phyloP scores from a whole-genome alignment of 352 stramenopile species.

The Phytophthora pluvialis region DNA sequence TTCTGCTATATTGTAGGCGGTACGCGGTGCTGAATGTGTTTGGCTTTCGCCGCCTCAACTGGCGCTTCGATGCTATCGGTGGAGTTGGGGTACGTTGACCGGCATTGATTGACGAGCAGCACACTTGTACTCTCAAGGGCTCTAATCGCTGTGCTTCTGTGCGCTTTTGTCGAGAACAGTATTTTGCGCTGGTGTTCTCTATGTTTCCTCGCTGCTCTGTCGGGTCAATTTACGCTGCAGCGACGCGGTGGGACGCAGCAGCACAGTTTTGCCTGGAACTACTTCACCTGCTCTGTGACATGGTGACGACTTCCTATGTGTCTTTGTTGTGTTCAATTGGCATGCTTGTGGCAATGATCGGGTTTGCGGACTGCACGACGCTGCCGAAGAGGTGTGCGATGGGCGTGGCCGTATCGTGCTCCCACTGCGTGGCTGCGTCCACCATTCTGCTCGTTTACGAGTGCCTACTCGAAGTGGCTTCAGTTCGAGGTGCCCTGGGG shows the following conservation, averaged over 20 bases:
- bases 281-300: slow-evolving; percentile 61
- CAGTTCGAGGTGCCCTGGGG: slow-evolving; percentile 63
- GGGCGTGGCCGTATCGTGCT: slow-evolving; percentile 54
- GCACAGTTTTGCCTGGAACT: slow-evolving; percentile 63
- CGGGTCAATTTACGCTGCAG: slow-evolving; percentile 64
- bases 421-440: slow-evolving; percentile 73
- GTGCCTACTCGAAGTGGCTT: slow-evolving; percentile 79
- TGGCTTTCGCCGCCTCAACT: slow-evolving; percentile 93
- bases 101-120: neutral
- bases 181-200: slow-evolving; percentile 91
- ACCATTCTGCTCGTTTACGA: slow-evolving; percentile 82
- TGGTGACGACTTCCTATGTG: slow-evolving; percentile 78
- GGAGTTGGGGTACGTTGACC: slow-evolving; percentile 69
- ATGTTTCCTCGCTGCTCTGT: slow-evolving; percentile 93
- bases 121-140: neutral
- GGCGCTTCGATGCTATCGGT: slow-evolving; percentile 93
- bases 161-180: slow-evolving; percentile 44
- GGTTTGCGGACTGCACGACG: slow-evolving; percentile 80
- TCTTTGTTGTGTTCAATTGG: slow-evolving; percentile 63
- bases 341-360: slow-evolving; percentile 67
- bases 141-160: slow-evolving; percentile 8
- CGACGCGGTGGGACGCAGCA: slow-evolving; percentile 51
- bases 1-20: slow-evolving; percentile 46
- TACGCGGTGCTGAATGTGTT: slow-evolving; percentile 87
- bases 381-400: slow-evolving; percentile 61